Evolutionary conservation across 2,329 filamentous ascomycete genomes (phyloP), one percentile per base, ranked within the genome.

Genomic region (Colletotrichum aenigma): DNA sequence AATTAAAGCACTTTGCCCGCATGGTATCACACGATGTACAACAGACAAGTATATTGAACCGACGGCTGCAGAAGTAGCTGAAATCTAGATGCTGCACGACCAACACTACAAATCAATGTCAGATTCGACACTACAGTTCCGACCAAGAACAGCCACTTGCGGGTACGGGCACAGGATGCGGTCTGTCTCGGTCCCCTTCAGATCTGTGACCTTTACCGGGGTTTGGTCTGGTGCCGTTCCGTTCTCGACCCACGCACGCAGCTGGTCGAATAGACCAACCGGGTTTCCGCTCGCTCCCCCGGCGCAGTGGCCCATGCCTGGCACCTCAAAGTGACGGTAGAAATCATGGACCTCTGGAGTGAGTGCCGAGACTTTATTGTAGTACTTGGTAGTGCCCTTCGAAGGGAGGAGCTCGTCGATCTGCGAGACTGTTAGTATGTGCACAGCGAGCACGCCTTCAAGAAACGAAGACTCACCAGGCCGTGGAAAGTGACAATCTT

Each of bases 401-500:
- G 83, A 79, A 9, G 81, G 78, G 24, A 88, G 81, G 3, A 85
- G 36, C 5, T 82, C 82, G 77, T 88, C 86, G 6, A 82, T 81
- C 61, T 68, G 55, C 28, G 13, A 18, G 4, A 21, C 30, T 1
- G 28, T n/a, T 16, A n/a, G 8, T 48, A 7, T 21, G 10, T 13
- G 7, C 24, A 16, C 15, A 68, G 24, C 21, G 10, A 30, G 7
- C 18, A 7, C 15, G 16, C 26, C 7, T 66, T 8, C 5, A 28
- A 12, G 21, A 6, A 12, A 21, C 3, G 10, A 13, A n/a, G 1
- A 62, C 73, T 62, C 24, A 75, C 73, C 8, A 83, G 75, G 24
- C 87, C 86, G 77, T 88, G 86, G 79, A 84, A 88, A 34, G 85
- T 80, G 21, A 88, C 21, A 4, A 88, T 69, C 79, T 88, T 88